These are phyloP conservation scores for Cornus kousa DNA, from an alignment of 148 eudicot species.

Conservation along the genomic window DNA sequence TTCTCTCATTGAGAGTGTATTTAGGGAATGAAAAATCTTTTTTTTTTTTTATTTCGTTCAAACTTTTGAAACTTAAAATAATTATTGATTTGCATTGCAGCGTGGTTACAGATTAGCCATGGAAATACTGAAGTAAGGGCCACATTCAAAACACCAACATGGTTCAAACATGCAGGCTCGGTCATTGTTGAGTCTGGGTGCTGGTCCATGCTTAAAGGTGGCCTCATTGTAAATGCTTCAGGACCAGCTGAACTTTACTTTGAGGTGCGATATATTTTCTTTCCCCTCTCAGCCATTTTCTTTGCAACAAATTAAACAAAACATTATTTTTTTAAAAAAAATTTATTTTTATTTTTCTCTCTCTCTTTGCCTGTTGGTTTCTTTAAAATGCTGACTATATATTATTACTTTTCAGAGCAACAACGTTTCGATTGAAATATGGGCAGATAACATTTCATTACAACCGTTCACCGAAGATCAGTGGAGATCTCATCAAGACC, in stretches of 20 bases:
- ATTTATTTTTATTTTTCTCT: too few species aligned
- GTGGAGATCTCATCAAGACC: constrained; percentile 71
- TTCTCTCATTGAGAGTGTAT: too few species aligned
- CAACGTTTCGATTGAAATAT: constrained; percentile 42
- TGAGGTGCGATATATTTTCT: constrained; percentile 27
- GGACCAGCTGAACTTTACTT: constrained; percentile 46
- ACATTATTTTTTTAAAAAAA: constrained; percentile 30
- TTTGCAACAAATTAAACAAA: constrained; percentile 13
- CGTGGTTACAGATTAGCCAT: constrained; percentile 59
- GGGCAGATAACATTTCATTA: constrained; percentile 61
- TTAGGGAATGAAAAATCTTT: too few species aligned
- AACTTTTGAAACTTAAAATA: too few species aligned
- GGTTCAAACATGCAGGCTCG: constrained; percentile 36
- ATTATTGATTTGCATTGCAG: constrained; percentile 16
- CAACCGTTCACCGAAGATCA: constrained; percentile 74
- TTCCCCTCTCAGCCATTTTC: neutral
- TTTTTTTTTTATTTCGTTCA: too few species aligned
- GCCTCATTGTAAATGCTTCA: constrained; percentile 33
- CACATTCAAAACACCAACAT: constrained; percentile 31
- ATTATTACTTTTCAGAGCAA: constrained; percentile 36
- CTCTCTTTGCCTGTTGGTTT: too few species aligned
- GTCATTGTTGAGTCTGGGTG: constrained; percentile 50
- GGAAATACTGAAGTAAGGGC: constrained; percentile 34
- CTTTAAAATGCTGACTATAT: too few species aligned
- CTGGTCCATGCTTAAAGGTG: constrained; percentile 85